Base-by-base conservation (phyloP, 2,329 filamentous ascomycete genomes). In the Diplodia mutila region DNA sequence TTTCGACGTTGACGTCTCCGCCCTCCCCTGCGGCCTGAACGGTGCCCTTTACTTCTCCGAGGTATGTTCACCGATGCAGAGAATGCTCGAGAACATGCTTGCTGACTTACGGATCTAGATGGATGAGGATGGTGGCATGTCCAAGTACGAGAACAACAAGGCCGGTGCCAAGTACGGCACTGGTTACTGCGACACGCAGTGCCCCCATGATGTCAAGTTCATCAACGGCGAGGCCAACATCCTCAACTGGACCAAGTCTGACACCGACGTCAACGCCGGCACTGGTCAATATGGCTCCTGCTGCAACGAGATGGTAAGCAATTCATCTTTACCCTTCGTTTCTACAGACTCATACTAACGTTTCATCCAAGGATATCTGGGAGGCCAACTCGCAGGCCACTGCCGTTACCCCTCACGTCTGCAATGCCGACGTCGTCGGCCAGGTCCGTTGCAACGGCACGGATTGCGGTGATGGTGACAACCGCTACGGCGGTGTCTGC, bases 11-110 rank as follows among this genome's bases (percentile, higher is more conserved):
- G 78, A 80, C 68, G 75, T 90, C 53, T 90, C 89, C 49, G 84
- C 85, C 72, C 81, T 91, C 23, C 85, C 86, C 69, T 92, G 90
- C 73, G 90, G 90, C 69, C 80, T 92, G 68, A 92, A 92, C 78
- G 90, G 89, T 66, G 89, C 89, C 53, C 80, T 91, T 54, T 91
- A 91, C 79, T 82, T 68, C 29, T 42, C 67, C 34, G 67, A 68
- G 77, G 77, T 71, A 69, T 77, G 61, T 78, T 16, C 7, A 49
- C 27, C n/a, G 18, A 34, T 16, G 7, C 29, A 7, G 14, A n/a
- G 21, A 48, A 16, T 23, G 9, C 16, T 3, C 1, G 9, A 39
- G 34, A 5, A 39, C 3, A 16, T 16, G 4, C 14, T 9, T 32
- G 18, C 18, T 32, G 32, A 42, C 59, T 51, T 7, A 27, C 42